Base-by-base conservation (phyloP, 2,329 filamentous ascomycete genomes). In the Chaetomiaceae sp. region DNA sequence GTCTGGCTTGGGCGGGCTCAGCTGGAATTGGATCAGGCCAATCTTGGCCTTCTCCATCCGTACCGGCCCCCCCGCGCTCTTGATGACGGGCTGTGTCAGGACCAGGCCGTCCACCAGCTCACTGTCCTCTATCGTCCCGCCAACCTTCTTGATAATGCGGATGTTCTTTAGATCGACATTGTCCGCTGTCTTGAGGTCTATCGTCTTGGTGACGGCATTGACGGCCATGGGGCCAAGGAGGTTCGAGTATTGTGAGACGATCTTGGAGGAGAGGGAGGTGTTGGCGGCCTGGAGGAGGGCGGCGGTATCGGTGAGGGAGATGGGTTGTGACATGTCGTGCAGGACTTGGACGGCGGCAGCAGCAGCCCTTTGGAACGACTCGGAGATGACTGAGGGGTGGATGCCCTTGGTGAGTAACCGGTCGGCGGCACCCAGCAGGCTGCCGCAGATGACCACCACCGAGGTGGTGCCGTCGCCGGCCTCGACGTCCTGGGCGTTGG, bases 151-250 rank as follows among this genome's bases (percentile, higher is more conserved):
- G 67, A 99, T 81, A 64, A 97, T 94, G 62, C 94, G 84, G 59
- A 99, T 96, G 72, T 97, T 96, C 70, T 89, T 90, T 55, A 99
- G 79, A 66, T 99, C 94, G 52, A 96, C 94, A 61, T 99, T 99
- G 62, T 96, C 89, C 51, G 94, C 92, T 20, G 87, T 96, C 77
- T 91, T 95, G 56, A 92, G 80, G 69, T 99, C 92, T 72, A 99
- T 96, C 51, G 92, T 90, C 76, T 95, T 95, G 58, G 92, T 84
- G 48, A 99, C 92, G 20, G 94, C 89, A 71, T 97, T 95, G 54
- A 99, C 94, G 39, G 94, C 94, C 89, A 99, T 99, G 53, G 91
- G 90, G n/a, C 90, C 92, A 19, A 99, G 83, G 37, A 92, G 82
- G 70, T 91, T 94, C 31, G 94, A 94, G 74, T 99, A 91, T 74